Base-by-base conservation (phyloP, 2,329 filamentous ascomycete genomes). In the Beauveria brongniartii region DNA sequence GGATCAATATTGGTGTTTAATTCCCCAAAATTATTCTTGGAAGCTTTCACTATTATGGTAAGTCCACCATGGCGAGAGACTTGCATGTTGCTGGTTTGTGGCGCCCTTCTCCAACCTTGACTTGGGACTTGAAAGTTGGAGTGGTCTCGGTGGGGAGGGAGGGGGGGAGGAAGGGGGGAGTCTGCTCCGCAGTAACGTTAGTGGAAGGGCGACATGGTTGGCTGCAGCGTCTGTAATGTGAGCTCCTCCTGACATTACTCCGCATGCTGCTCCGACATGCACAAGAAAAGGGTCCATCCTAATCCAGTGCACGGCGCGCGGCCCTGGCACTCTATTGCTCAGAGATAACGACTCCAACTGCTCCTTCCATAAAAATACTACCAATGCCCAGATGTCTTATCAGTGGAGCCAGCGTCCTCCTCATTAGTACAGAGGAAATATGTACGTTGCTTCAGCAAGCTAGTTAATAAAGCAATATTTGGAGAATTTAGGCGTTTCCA, bases 281-380 rank as follows among this genome's bases (percentile, higher is more conserved):
- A 37, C 34, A n/a, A 55, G 53, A 34, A 40, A 41, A 24, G 26
- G 28, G 56, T 46, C 34, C 12, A 34, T 46, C 56, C 40, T 14
- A 59, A 44, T 34, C n/a, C 41, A 22, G 55, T n/a, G 12, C 40
- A 34, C 26, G 24, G 34, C 55, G 41, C 55, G 41, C 44, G 10
- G 56, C 56, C 37, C 26, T 44, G 48, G 20, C 34, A 26, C 20
- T 43, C 22, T 51, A 59, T 59, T 59, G 56, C 56, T 46, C 56
- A 59, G 56, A 59, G 56, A 59, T 59, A 59, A 59, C 56, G 40
- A 59, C 56, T 41, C 46, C 46, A 50, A 58, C 37, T 22, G 14
- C 55, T 37, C 34, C 14, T 37, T 37, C 34, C 34, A 37, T 37
- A 37, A 37, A 6, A 16, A 37, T 37, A 37, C 34, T 14, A 37